Percentiles rank a stretch among this genome's conserved stretches.
phyloP scores from a whole-genome alignment of 2,329 filamentous ascomycete genomes.

The Aspergillus vadensis region DNA sequence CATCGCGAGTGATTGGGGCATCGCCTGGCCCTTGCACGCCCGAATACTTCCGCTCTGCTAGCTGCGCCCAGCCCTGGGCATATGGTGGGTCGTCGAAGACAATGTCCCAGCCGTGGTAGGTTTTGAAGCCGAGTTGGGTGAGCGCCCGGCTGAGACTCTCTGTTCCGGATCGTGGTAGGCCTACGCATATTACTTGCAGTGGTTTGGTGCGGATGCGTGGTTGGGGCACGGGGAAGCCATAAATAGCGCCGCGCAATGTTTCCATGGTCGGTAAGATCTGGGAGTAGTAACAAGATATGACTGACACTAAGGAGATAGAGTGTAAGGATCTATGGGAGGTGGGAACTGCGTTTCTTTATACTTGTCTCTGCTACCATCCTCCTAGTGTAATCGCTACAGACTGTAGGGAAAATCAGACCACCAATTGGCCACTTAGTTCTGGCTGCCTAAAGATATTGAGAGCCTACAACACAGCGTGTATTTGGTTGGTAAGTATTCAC shows the following conservation, averaged over 20 bases:
- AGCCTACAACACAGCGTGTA: too few relatives aligned
- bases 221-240: conserved; percentile 9
- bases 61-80: conserved; percentile 10
- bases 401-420: neutral
- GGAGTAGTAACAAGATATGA: neutral
- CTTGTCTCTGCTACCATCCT: neutral
- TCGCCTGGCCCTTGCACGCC: neutral
- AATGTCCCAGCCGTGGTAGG: conserved; percentile 23
- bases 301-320: neutral
- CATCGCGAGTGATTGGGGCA: conserved; percentile 13
- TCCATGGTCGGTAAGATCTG: neutral
- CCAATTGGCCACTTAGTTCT: neutral
- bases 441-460: too few relatives aligned
- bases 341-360: neutral
- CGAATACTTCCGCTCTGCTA: conserved; percentile 21
- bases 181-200: conserved; percentile 24
- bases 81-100: conserved; percentile 4
- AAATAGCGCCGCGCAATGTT: neutral
- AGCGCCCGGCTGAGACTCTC: conserved; percentile 29
- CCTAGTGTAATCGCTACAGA: too few relatives aligned
- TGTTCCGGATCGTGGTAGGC: conserved; percentile 28
- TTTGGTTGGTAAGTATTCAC: too few relatives aligned
- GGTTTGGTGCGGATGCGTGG: conserved; percentile 12
- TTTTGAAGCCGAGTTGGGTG: conserved; percentile 22
- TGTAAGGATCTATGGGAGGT: neutral